These are phyloP conservation scores for Tetragonia tetragonoides DNA, from an alignment of 148 eudicot species.

Conservation along the genomic window DNA sequence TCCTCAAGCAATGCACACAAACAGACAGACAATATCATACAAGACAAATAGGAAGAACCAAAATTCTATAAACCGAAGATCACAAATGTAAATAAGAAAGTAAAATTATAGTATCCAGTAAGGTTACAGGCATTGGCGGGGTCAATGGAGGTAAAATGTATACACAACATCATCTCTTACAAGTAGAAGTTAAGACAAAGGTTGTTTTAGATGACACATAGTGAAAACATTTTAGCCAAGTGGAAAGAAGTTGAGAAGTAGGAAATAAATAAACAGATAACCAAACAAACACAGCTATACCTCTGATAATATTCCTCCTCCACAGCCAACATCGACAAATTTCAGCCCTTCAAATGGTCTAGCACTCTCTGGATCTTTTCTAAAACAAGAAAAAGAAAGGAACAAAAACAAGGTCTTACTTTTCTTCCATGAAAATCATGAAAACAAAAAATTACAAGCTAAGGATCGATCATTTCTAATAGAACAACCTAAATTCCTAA, in stretches of 20 bases:
- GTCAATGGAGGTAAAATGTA: no score
- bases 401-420: not conserved
- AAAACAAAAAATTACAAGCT: not conserved
- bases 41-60: not conserved
- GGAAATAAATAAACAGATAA: not conserved
- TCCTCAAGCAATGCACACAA: not conserved
- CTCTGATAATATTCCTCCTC: slow-evolving; percentile 96
- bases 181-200: no score
- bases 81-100: not conserved
- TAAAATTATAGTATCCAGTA: no score
- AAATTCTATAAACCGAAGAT: not conserved
- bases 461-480: not conserved
- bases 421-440: not conserved
- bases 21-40: not conserved
- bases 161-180: no score
- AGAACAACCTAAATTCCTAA: not conserved
- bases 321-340: slow-evolving; percentile 92
- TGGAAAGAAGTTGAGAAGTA: not conserved
- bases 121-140: no score
- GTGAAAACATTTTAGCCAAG: no score
- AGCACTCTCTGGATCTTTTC: slow-evolving; percentile 71
- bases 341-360: slow-evolving; percentile 92
- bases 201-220: no score
- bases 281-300: slow-evolving; percentile 23
- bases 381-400: slow-evolving; percentile 33